Percentiles rank a stretch among this genome's conserved stretches.
Evolutionary conservation across 169 alveolate genomes (phyloP).

Genomic region (Haemoproteus tartakovskyi): DNA sequence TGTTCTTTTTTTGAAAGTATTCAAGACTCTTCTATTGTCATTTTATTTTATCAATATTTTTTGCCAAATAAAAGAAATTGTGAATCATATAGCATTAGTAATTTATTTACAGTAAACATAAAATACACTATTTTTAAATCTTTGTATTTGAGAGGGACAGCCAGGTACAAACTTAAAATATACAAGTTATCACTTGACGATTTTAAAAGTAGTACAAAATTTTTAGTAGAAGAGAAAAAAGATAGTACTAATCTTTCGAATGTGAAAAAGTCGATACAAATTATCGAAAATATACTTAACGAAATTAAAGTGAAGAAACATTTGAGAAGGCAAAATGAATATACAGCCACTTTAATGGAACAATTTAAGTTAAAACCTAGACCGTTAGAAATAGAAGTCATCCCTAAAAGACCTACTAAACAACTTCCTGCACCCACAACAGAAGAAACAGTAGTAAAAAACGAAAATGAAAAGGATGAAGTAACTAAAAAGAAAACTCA

Average conservation of each 20-base stretch:
- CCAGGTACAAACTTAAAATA: conserved; percentile 56
- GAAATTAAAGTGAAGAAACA: conserved; percentile 40
- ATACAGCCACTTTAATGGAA: conserved; percentile 12
- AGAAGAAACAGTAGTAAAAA: not conserved
- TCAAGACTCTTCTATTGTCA: conserved; percentile 39
- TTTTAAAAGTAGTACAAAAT: conserved; percentile 24
- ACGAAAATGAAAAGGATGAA: not conserved
- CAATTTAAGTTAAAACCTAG: conserved; percentile 15
- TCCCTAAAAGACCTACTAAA: conserved; percentile 5
- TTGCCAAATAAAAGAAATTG: conserved; percentile 4
- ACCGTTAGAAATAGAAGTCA: conserved; percentile 10
- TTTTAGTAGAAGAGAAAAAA: conserved; percentile 1
- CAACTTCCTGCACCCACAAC: not conserved
- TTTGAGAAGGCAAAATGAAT: conserved; percentile 39
- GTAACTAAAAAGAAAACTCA: not conserved
- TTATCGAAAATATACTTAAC: conserved; percentile 22
- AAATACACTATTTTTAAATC: conserved; percentile 50
- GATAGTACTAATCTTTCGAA: not conserved
- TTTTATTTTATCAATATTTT: conserved; percentile 51
- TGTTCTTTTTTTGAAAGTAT: conserved; percentile 40
- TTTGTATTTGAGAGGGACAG: conserved; percentile 60
- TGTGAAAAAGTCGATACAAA: conserved; percentile 25
- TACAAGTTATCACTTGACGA: conserved; percentile 37
- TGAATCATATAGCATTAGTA: conserved; percentile 1
- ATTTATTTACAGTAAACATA: conserved; percentile 11